Evolutionary conservation across 495 filamentous ascomycete genomes (phyloP), one percentile per base, ranked within the genome.

Genomic region (Neurospora sp.): DNA sequence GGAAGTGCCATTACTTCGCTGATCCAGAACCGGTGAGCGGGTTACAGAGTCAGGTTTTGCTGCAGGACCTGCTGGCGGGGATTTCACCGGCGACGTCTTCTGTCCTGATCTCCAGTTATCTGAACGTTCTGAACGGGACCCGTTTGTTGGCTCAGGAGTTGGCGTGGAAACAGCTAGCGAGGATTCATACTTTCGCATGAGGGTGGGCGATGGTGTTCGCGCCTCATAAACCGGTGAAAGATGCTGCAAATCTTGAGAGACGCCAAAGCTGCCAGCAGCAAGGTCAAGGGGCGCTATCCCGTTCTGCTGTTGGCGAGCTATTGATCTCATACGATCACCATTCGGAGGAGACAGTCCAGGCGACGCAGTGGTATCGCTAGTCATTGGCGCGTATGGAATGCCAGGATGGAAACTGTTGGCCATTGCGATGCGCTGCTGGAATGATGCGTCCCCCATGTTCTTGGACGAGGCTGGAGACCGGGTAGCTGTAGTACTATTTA

Each of bases 181-280:
- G 2, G 77, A 46, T 3, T 85, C 84, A 59, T 82, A 78, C 73
- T 81, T 83, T 20, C 84, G 78, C 69, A 79, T 73, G 8, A 80
- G 79, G 20, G 78, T 85, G 5, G 86, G 86, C 1, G 87, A 87
- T 4, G 86, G 86, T 3, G 86, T 85, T 27, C 84, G 82, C 23
- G 84, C 78, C 77, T 89, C 87, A 69, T 87, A 88, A 0, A 89
- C 87, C 2, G 87, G 87, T 18, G 87, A 89, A 5, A 89, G 81
- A 70, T 87, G 84, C 37, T 82, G 79, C 41, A 82, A 73, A n/a
- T 85, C 84, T 12, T 77, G 80, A 35, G 75, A 71, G 35, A 79
- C 75, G 38, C 73, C 42, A 39, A 76, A 79, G 23, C 82, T 81
- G 10, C 79, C 77, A 2, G 82, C 84, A 8, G 84, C 84, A 14